These are phyloP conservation scores for Pyrenophora tritici-repentis DNA, from an alignment of 2,329 filamentous ascomycete species.

Conservation along the genomic window DNA sequence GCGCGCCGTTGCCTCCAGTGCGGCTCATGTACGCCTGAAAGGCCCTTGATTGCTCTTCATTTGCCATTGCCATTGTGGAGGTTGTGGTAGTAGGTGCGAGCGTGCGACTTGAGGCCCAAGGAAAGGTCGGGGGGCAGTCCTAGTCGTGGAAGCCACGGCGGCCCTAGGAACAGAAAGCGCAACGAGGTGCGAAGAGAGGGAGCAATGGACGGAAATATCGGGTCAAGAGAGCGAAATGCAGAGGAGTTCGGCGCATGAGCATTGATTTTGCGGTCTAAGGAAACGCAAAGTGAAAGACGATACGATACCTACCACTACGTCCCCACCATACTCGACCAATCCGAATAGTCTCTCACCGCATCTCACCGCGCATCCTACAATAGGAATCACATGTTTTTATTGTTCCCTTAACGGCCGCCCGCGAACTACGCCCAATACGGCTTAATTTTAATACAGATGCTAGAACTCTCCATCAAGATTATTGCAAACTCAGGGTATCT, in stretches of 20 bases:
- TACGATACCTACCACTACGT: background rate
- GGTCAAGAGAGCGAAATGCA: slow-evolving; percentile 2
- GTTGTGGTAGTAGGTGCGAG: slow-evolving; percentile 23
- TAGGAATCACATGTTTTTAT: slow-evolving; percentile 27
- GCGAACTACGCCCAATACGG: slow-evolving; percentile 18
- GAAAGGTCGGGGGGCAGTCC: slow-evolving; percentile 16
- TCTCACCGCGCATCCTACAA: slow-evolving; percentile 1
- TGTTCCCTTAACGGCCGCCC: slow-evolving; percentile 37
- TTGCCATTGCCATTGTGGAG: slow-evolving; percentile 34
- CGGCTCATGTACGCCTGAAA: slow-evolving; percentile 40
- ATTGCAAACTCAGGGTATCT: slow-evolving; percentile 35
- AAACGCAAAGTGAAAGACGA: slow-evolving; percentile 18
- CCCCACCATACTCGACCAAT: background rate
- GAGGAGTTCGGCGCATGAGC: background rate
- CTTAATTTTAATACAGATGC: slow-evolving; percentile 39
- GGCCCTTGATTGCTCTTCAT: slow-evolving; percentile 38
- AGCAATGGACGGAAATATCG: background rate
- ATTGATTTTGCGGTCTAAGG: slow-evolving; percentile 2
- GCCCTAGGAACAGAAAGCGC: background rate
- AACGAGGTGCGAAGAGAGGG: background rate
- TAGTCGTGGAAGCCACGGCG: slow-evolving; percentile 5
- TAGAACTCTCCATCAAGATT: slow-evolving; percentile 25
- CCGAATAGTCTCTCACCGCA: no score
- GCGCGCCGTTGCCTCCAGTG: slow-evolving; percentile 6
- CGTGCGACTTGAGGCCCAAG: slow-evolving; percentile 9